A percentile compares a stretch with the other conserved stretches of the same genome.
phyloP scores from a whole-genome alignment of 1,284 basidiomycete genomes.

The Sanghuangporus weigelae region DNA sequence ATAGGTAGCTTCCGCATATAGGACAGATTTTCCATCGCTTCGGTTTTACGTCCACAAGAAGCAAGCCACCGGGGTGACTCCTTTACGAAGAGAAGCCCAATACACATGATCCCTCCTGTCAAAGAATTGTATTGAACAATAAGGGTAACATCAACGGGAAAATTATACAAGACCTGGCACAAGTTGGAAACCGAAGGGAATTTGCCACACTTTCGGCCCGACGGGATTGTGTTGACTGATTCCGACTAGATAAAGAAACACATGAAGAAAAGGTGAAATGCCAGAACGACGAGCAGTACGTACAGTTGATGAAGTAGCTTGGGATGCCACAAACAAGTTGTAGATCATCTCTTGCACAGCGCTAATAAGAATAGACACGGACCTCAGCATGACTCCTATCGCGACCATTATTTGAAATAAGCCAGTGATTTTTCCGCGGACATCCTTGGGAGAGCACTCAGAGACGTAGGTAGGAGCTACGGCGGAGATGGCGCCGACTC shows the following conservation, averaged over 20 bases:
- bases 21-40: constrained; percentile 32
- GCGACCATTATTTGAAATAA: constrained; percentile 82
- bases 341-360: neutral
- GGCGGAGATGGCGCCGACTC: constrained; percentile 62
- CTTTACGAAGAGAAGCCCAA: constrained; percentile 68
- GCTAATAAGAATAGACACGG: neutral
- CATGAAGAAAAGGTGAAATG: neutral
- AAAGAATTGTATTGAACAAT: too few relatives aligned
- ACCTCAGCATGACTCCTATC: constrained; percentile 58
- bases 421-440: constrained; percentile 66
- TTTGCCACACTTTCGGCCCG: constrained; percentile 57
- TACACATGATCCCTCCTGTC: constrained; percentile 61
- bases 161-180: constrained; percentile 38
- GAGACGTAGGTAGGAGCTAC: constrained; percentile 74
- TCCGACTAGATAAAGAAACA: constrained; percentile 40
- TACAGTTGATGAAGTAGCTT: constrained; percentile 73
- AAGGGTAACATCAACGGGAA: too few relatives aligned
- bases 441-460: constrained; percentile 74
- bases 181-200: constrained; percentile 73
- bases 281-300: constrained; percentile 23
- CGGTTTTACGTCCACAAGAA: constrained; percentile 30
- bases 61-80: constrained; percentile 35
- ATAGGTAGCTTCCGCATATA: constrained; percentile 53
- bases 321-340: constrained; percentile 40
- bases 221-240: constrained; percentile 48